Base-by-base conservation (phyloP, 768 basidiomycete species). In the Boletus huronensis region DNA sequence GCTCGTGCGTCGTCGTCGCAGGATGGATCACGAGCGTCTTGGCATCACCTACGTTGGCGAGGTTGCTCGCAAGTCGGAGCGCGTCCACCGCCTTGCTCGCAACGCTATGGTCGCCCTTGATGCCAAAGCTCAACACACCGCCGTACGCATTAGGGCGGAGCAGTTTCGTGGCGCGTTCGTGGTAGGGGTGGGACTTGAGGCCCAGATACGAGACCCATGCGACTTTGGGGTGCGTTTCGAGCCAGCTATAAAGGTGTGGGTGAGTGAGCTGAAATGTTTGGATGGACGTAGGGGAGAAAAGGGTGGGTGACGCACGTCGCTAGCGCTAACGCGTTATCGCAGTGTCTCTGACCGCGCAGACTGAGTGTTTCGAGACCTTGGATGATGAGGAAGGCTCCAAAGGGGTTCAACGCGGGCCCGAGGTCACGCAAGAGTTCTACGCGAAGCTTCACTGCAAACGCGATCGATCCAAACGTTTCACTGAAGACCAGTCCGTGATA, bases 121-220 rank as follows among this genome's bases (percentile, higher is more conserved):
- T 69, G 8, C 90, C 92, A 61, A 93, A 92, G 70, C 79, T 88
- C 47, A 93, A 71, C 59, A 93, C 79, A 21, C 89, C 90, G 5
- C 90, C 87, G 54, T 75, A 92, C 3, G 74, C 70, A n/a, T 67
- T 48, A 0, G 72, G 67, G 5, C 84, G 75, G 48, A 91, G 71
- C 32, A 83, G 71, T 54, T 77, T 73, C 62, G 78, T 75, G 11
- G 89, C 90, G 6, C 78, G 65, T 43, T 70, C 69, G 68, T 93
- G 77, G 34, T 82, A 84, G 1, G 75, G 66, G 67, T 94, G 92
- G 3, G 65, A 70, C 47, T 70, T 65, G 1, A 92, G 78, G 6
- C 92, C 92, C 39, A 84, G 79, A 64, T 93, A 94, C 0, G 83
- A 84, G 1, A 92, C 86, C 90, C 88, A 93, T 1, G 80, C 70